These are phyloP conservation scores for Chrysoporthe cubensis DNA, from an alignment of 2,329 filamentous ascomycete species.

Conservation along the genomic window DNA sequence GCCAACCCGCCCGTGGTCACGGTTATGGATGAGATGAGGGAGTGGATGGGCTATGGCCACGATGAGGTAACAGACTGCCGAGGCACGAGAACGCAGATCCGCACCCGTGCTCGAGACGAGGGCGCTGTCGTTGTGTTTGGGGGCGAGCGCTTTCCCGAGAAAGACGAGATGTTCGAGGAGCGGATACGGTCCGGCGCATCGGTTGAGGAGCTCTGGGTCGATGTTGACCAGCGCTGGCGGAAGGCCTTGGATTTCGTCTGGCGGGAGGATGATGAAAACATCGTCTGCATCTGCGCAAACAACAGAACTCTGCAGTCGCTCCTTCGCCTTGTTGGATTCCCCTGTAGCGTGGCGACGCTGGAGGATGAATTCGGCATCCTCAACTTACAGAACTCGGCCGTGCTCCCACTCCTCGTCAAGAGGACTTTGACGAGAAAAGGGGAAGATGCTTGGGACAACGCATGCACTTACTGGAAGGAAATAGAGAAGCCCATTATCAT, in stretches of 20 bases:
- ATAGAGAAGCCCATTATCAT: conserved; percentile 7
- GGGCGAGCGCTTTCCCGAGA: neutral
- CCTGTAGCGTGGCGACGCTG: neutral
- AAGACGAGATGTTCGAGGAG: conserved; percentile 8
- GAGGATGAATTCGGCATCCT: conserved; percentile 8
- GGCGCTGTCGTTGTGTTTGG: neutral
- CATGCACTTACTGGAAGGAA: neutral
- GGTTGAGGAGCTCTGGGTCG: neutral
- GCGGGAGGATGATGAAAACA: neutral
- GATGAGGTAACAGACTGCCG: conserved; percentile 7
- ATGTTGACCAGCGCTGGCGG: neutral
- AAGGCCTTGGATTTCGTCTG: conserved; percentile 1
- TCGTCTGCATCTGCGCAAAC: conserved; percentile 4
- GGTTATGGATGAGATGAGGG: conserved; percentile 1
- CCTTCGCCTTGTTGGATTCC: neutral
- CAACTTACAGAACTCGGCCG: neutral
- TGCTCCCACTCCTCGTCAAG: neutral
- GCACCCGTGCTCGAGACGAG: neutral
- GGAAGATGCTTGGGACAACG: neutral
- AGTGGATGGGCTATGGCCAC: conserved; percentile 9
- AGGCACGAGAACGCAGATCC: neutral
- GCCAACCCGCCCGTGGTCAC: neutral
- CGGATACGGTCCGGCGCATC: neutral
- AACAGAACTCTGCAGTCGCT: conserved; percentile 4
- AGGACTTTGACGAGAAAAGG: neutral